phyloP scores from a whole-genome alignment of 495 filamentous ascomycete species.

The Cetradonia linearis region DNA sequence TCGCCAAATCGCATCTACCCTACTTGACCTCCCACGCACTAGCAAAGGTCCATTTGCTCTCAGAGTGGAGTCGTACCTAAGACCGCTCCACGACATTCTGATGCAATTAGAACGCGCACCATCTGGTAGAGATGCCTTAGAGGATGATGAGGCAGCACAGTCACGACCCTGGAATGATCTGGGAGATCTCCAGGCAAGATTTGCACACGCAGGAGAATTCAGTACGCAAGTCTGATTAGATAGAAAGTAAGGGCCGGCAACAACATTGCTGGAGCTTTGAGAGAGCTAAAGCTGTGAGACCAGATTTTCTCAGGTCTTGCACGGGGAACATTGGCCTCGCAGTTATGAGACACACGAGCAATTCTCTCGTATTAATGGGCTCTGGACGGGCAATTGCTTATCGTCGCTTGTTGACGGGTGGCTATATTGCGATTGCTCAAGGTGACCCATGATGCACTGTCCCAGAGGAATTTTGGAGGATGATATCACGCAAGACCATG shows the following conservation, averaged over 20 bases:
- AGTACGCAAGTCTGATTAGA: not conserved
- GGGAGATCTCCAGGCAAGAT: conserved; percentile 60
- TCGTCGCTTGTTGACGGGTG: not conserved
- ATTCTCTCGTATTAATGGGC: not conserved
- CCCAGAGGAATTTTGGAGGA: not conserved
- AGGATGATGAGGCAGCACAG: conserved; percentile 58
- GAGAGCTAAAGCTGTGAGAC: not conserved
- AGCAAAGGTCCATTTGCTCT: conserved; percentile 45
- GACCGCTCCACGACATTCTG: conserved; percentile 58
- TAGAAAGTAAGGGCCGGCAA: not conserved
- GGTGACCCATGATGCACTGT: not conserved
- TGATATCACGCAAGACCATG: not conserved
- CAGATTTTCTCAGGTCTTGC: not conserved
- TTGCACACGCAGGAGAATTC: conserved; percentile 51
- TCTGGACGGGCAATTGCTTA: not conserved
- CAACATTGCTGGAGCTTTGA: not conserved
- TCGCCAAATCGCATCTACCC: conserved; percentile 63
- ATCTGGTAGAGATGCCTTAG: conserved; percentile 25
- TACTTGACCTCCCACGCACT: conserved; percentile 52
- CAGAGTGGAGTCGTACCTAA: conserved; percentile 55
- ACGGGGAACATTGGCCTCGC: not conserved
- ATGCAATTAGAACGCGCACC: conserved; percentile 52
- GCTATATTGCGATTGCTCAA: not conserved
- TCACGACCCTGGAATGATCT: conserved; percentile 63
- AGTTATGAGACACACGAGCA: not conserved